Conservation (phyloP, 441 rosid species). For the Pelargonium citronellum region DNA sequence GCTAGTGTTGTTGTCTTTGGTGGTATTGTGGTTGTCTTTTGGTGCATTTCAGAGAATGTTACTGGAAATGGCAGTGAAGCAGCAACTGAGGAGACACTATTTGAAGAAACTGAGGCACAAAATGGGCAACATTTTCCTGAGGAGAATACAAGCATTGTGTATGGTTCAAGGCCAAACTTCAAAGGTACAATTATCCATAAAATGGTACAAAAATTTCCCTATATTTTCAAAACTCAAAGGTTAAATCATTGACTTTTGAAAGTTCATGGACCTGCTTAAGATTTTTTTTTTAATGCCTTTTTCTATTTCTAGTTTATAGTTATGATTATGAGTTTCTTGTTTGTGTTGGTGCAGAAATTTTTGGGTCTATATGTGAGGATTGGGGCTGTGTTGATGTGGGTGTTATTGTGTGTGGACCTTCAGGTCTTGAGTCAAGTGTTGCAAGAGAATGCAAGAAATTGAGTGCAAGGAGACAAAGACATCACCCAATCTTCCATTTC, state of each 20-base stretch:
- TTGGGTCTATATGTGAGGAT: conserved; percentile 27
- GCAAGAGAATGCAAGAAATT: conserved; percentile 67
- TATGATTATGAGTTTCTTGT: too few relatives aligned
- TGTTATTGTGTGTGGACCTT: conserved; percentile 75
- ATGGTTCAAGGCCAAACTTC: conserved; percentile 76
- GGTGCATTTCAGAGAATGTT: conserved; percentile 36
- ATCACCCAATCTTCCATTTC: conserved; percentile 59
- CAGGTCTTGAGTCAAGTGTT: conserved; percentile 58
- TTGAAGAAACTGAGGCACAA: conserved; percentile 16
- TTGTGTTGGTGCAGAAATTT: conserved; percentile 45
- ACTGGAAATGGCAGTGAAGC: conserved; percentile 4
- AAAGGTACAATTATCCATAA: conserved; percentile 36
- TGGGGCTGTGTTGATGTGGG: conserved; percentile 75
- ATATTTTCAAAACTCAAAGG: too few relatives aligned
- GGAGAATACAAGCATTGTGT: conserved; percentile 30
- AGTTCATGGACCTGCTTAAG: too few relatives aligned
- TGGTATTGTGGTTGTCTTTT: conserved; percentile 52
- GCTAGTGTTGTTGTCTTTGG: conserved; percentile 56
- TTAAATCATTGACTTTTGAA: too few relatives aligned
- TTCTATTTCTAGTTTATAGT: background rate
- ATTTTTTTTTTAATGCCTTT: background rate
- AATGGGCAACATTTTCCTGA: conserved; percentile 5
- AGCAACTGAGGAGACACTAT: conserved; percentile 13
- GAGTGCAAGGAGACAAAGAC: conserved; percentile 36
- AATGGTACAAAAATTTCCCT: too few relatives aligned